Conservation (phyloP, 805 yeast species). For the Jamesozyma lodderae region DNA sequence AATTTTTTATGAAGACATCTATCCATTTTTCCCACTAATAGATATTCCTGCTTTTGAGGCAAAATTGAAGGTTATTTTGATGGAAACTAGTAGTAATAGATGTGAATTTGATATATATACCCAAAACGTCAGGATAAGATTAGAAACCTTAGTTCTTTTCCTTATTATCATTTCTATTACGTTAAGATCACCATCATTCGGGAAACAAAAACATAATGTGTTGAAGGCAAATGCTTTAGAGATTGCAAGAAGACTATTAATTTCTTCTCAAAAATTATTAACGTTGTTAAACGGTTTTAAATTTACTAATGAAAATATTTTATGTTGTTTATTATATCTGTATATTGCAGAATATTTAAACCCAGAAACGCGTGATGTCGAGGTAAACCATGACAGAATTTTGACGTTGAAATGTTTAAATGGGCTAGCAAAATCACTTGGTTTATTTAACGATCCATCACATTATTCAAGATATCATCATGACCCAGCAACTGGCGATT, state of each 20-base stretch:
- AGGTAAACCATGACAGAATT: conserved; percentile 5
- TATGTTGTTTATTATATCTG: conserved; percentile 8
- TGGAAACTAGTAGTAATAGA: background rate
- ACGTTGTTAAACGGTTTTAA: conserved; percentile 9
- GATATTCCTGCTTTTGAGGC: conserved; percentile 10
- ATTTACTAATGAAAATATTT: conserved; percentile 8
- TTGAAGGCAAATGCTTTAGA: background rate
- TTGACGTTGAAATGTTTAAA: conserved; percentile 6
- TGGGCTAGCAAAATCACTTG: conserved; percentile 6
- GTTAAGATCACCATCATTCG: conserved; percentile 3
- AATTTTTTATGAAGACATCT: conserved; percentile 15
- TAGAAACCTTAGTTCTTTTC: conserved; percentile 10
- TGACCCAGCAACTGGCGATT: background rate
- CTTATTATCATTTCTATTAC: conserved; percentile 7
- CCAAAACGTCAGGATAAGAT: conserved; percentile 8
- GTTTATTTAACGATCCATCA: conserved; percentile 9
- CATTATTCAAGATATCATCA: conserved; percentile 4
- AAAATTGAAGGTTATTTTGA: conserved; percentile 1
- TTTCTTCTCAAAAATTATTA: conserved; percentile 5
- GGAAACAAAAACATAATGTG: background rate
- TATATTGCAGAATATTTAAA: conserved; percentile 7
- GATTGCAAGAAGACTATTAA: background rate
- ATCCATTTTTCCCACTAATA: conserved; percentile 18
- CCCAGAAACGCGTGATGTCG: conserved; percentile 7
- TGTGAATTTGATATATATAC: conserved; percentile 7